Evolutionary conservation across 352 stramenopile species (phyloP).

Genomic region (Aphanomyces cochlioides): DNA sequence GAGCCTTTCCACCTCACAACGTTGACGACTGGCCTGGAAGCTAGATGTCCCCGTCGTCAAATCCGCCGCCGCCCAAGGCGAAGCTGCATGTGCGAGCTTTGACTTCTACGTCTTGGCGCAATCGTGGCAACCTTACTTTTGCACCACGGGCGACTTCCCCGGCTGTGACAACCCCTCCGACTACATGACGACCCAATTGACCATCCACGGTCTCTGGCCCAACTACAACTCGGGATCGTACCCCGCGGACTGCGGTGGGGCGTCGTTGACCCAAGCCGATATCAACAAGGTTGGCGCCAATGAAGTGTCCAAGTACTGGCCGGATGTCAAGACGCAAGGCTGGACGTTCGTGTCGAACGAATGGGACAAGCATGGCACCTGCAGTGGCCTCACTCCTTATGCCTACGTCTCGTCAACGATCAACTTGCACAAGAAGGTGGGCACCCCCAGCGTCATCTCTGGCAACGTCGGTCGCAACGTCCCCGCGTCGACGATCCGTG

Average conservation of each 20-base stretch:
- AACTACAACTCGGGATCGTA: slow-evolving; percentile 38
- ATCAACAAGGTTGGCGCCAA: slow-evolving; percentile 20
- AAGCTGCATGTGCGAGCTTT: slow-evolving; percentile 33
- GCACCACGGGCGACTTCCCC: slow-evolving; percentile 60
- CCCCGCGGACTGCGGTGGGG: no score
- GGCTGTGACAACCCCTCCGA: slow-evolving; percentile 57
- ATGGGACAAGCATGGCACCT: slow-evolving; percentile 92
- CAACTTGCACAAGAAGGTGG: slow-evolving; percentile 48
- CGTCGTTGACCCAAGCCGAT: no score
- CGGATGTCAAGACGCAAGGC: slow-evolving; percentile 69
- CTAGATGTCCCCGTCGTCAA: no score
- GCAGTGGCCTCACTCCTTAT: slow-evolving; percentile 64
- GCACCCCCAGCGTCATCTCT: slow-evolving; percentile 46
- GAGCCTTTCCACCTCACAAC: no score
- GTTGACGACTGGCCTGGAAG: no score
- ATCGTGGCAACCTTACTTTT: slow-evolving; percentile 88
- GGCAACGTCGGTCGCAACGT: slow-evolving; percentile 52
- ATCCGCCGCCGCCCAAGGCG: no score
- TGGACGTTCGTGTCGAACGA: slow-evolving; percentile 90
- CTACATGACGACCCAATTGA: slow-evolving; percentile 83
- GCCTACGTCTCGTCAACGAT: slow-evolving; percentile 74
- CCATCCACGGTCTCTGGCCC: slow-evolving; percentile 87
- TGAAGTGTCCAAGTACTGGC: slow-evolving; percentile 77
- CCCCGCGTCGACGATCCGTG: slow-evolving; percentile 43
- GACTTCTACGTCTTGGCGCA: slow-evolving; percentile 89